Evolutionary conservation across 1,284 basidiomycete species (phyloP), one percentile per base, ranked within the genome.

Genomic region (Singerocomus inundabilis): DNA sequence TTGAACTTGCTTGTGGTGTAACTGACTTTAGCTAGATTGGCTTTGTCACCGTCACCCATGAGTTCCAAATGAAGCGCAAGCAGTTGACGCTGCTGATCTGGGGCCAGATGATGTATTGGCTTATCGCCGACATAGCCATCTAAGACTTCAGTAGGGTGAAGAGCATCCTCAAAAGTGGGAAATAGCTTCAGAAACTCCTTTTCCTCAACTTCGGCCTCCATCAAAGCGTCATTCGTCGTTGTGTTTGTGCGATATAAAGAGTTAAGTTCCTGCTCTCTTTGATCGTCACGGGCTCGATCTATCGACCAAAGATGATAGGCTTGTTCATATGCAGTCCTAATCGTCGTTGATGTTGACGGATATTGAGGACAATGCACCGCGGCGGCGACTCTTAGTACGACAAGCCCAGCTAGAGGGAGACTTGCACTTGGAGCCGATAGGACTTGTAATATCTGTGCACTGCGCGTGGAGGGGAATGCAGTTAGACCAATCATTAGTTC

Each of bases 101-200:
- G 45, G 31, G 51, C 56, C 26, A 66, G 37, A 46, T 67, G 48
- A 32, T 58, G 44, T 7, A n/a, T 6, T 37, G 49, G 50, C 24
- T 60, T 56, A 32, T 53, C 31, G 6, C 21, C 34, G 25, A 28
- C 11, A 29, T 43, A 44, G 10, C 28, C 43, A 39, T 32, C 64
- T 11, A 21, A 53, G 60, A 16, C 60, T 56, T 52, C 51, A 2
- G 41, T 29, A 43, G 63, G 54, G 21, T 76, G 71, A 11, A 87
- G 69, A 24, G 78, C 77, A 48, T 87, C 79, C 38, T 86, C 87
- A 61, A 88, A 98, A 18, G 84, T 82, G 2, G 95, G 93, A 70
- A 98, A 98, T 40, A 97, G 68, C 3, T 78, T 70, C 24, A 82
- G 71, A 64, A 97, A 92, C 61, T 98, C 95, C 53, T 78, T 75